Conservation (phyloP, 1,139 yeast genomes). For the Hemisphaericaspora xylofermentans region DNA sequence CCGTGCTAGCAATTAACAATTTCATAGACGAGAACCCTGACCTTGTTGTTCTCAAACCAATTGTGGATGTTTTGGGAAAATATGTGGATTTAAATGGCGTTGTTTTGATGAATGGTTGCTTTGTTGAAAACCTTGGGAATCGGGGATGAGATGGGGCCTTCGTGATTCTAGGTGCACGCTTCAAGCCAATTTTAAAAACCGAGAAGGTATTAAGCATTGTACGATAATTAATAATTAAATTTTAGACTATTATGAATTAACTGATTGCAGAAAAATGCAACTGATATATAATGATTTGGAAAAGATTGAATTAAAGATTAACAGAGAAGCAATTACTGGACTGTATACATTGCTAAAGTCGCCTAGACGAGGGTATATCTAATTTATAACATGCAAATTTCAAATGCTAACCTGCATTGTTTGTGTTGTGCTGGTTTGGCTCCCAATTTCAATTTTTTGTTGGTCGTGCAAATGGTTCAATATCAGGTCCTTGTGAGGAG, state of each 20-base stretch:
- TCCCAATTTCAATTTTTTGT: no score
- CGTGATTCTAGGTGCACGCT: background rate
- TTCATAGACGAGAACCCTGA: slow-evolving; percentile 11
- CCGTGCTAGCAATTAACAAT: slow-evolving; percentile 13
- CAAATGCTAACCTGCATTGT: background rate
- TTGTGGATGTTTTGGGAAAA: background rate
- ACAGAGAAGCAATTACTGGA: no score
- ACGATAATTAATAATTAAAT: no score
- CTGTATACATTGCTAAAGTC: no score
- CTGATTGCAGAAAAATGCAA: no score
- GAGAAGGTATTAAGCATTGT: background rate
- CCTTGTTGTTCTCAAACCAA: background rate
- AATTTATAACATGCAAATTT: background rate
- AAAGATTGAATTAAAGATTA: no score
- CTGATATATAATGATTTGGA: no score
- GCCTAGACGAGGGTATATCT: no score
- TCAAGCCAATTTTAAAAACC: background rate
- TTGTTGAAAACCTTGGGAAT: background rate
- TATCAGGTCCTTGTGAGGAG: no score
- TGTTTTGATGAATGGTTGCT: background rate
- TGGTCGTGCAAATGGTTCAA: no score
- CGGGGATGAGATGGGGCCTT: background rate
- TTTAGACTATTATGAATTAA: no score
- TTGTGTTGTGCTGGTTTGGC: background rate
- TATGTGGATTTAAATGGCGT: background rate